phyloP scores from a whole-genome alignment of 306 rosid genomes.

The Acacia confusa region DNA sequence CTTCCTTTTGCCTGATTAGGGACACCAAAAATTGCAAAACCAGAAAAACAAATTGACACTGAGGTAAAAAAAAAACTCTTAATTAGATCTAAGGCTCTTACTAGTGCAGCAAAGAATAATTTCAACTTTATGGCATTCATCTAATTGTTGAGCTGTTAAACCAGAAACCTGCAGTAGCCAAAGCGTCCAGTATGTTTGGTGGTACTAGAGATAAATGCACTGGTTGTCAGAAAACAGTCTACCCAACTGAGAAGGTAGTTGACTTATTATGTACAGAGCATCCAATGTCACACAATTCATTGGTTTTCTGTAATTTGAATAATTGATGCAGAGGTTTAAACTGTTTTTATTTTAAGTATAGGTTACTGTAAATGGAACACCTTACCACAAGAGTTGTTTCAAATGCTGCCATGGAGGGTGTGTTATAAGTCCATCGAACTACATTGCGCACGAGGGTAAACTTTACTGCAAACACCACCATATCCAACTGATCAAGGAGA shows the following conservation, averaged over 20 bases:
- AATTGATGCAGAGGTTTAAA: not conserved
- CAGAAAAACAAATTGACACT: slow-evolving; percentile 64
- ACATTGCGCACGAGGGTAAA: slow-evolving; percentile 94
- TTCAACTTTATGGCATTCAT: slow-evolving; percentile 15
- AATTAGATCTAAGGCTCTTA: slow-evolving; percentile 10
- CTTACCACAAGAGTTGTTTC: slow-evolving; percentile 97
- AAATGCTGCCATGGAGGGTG: slow-evolving; percentile 99
- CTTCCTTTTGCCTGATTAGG: slow-evolving; percentile 49
- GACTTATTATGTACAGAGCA: not conserved
- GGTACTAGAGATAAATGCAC: slow-evolving; percentile 98
- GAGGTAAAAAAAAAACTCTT: slow-evolving; percentile 58
- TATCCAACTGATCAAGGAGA: slow-evolving; percentile 89
- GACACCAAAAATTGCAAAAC: slow-evolving; percentile 88
- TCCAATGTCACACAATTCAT: slow-evolving; percentile 1
- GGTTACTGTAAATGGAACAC: slow-evolving; percentile 97
- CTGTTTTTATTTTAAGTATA: slow-evolving; percentile 14
- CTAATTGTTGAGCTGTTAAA: slow-evolving; percentile 28
- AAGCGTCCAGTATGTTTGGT: slow-evolving; percentile 78
- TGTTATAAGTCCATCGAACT: slow-evolving; percentile 95
- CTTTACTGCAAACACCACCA: slow-evolving; percentile 99
- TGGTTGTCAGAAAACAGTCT: slow-evolving; percentile 91
- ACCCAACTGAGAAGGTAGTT: slow-evolving; percentile 94
- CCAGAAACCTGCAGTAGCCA: slow-evolving; percentile 78
- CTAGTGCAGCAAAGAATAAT: not conserved
- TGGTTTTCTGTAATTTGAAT: not conserved